Evolutionary conservation across 345 rosid species (phyloP).

Genomic region (Zanthoxylum bungeanum): DNA sequence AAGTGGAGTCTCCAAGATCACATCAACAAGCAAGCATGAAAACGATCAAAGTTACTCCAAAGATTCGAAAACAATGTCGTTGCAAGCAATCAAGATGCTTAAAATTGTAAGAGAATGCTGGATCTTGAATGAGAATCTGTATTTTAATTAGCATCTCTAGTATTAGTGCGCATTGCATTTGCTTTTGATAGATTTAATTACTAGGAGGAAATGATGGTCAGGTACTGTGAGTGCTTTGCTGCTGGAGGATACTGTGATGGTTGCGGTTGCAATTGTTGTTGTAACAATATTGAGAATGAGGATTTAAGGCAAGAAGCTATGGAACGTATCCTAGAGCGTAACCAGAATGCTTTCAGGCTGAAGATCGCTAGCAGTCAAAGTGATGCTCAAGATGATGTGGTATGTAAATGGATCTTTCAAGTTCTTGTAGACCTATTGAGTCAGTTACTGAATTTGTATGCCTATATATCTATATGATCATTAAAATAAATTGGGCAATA

Average conservation of each 20-base stretch:
- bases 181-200: conserved; percentile 3
- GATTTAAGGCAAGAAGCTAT: conserved; percentile 29
- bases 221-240: conserved; percentile 61
- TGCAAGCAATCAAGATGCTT: conserved; percentile 55
- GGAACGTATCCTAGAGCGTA: conserved; percentile 35
- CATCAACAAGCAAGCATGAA: conserved; percentile 11
- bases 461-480: background rate
- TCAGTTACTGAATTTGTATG: background rate
- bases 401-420: conserved; percentile 16
- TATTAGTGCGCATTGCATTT: background rate
- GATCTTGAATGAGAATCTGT: background rate
- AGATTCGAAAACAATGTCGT: conserved; percentile 39
- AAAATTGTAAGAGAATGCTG: conserved; percentile 41
- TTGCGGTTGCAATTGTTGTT: conserved; percentile 45
- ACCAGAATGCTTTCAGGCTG: conserved; percentile 43
- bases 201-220: conserved; percentile 15
- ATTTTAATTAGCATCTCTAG: background rate
- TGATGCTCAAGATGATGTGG: conserved; percentile 25
- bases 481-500: background rate
- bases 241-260: conserved; percentile 48
- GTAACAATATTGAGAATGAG: conserved; percentile 38
- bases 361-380: conserved; percentile 20
- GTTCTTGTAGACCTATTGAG: background rate
- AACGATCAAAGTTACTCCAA: conserved; percentile 19
- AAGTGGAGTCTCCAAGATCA: conserved; percentile 23